These are phyloP conservation scores for Eutrema yunnanense DNA, from an alignment of 345 rosid genomes.

Conservation along the genomic window DNA sequence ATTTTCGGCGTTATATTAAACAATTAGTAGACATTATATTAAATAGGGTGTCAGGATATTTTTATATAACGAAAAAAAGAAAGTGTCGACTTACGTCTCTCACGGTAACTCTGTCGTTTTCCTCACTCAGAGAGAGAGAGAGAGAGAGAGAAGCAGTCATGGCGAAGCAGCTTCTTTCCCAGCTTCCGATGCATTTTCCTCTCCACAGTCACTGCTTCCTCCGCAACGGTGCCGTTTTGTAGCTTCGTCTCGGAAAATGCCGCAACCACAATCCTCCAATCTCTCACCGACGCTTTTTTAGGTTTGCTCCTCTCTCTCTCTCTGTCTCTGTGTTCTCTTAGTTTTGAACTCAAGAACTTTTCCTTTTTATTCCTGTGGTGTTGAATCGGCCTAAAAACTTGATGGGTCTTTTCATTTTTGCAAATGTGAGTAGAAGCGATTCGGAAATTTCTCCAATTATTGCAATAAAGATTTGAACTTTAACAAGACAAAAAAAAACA, in stretches of 20 bases:
- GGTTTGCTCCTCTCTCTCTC: not conserved
- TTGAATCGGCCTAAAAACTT: not conserved
- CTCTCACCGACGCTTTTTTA: conserved; percentile 30
- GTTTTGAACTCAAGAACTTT: conserved; percentile 13
- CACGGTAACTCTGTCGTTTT: conserved; percentile 40
- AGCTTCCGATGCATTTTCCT: conserved; percentile 23
- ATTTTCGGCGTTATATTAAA: conserved; percentile 6
- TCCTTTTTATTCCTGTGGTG: not conserved
- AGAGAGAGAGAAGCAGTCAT: conserved; percentile 21
- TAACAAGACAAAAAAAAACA: conserved; percentile 5
- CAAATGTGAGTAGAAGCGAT: not conserved
- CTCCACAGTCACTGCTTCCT: conserved; percentile 14
- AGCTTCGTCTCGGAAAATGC: conserved; percentile 14
- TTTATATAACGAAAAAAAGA: conserved; percentile 17
- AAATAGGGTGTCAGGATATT: conserved; percentile 8
- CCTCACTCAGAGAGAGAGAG: conserved; percentile 21
- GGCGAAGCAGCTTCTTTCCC: conserved; percentile 39
- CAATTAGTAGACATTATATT: not conserved
- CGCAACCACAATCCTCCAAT: conserved; percentile 12
- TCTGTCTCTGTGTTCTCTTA: not conserved
- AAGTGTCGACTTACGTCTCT: conserved; percentile 15
- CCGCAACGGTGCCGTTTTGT: conserved; percentile 32
- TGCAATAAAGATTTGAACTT: conserved; percentile 20
- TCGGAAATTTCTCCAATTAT: not conserved
- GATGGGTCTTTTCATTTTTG: not conserved